Base-by-base conservation (phyloP, 164 flowering plant genomes). In the Akebia trifoliata region DNA sequence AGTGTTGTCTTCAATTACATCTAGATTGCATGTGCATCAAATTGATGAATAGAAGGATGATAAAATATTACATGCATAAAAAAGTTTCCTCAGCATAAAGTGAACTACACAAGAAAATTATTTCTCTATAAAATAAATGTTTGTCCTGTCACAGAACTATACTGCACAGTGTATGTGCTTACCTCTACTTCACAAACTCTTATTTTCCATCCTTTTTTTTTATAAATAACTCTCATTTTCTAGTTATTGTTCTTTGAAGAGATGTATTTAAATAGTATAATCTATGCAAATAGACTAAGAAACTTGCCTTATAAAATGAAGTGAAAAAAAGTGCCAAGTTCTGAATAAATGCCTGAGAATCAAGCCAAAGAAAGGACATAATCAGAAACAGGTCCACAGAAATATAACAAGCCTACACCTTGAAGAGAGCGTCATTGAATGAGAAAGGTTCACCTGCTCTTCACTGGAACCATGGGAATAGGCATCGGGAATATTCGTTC, bases 241-340 rank as follows among this genome's bases (percentile, higher is more conserved):
- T n/a, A n/a, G n/a, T n/a, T n/a, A n/a, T n/a, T n/a, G n/a, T n/a
- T n/a, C n/a, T n/a, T n/a, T n/a, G n/a, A n/a, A n/a, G n/a, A n/a
- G n/a, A n/a, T n/a, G n/a, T n/a, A n/a, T n/a, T n/a, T n/a, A n/a
- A n/a, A n/a, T n/a, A n/a, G n/a, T n/a, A n/a, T n/a, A n/a, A 47
- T 22, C n/a, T n/a, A n/a, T n/a, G 26, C 25, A 59, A 21, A 10
- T 49, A 18, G n/a, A 36, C 29, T 26, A 46, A 31, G 28, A 49
- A 47, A 45, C 72, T 76, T 72, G 37, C 99, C 99, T 90, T 90
- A 61, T 44, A 93, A 66, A 93, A 90, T 51, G 99, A 83, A 35
- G 99, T 87, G 73, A 93, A 93, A 66, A 93, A 93, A 42, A 93
- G 72, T 2, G 97, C 99, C 68, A 93, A 60, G 47, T 93, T 93